A percentile compares a stretch with the other conserved stretches of the same genome.
Evolutionary conservation across 2,329 filamentous ascomycete genomes (phyloP).

Genomic region (Penicillium sp.): DNA sequence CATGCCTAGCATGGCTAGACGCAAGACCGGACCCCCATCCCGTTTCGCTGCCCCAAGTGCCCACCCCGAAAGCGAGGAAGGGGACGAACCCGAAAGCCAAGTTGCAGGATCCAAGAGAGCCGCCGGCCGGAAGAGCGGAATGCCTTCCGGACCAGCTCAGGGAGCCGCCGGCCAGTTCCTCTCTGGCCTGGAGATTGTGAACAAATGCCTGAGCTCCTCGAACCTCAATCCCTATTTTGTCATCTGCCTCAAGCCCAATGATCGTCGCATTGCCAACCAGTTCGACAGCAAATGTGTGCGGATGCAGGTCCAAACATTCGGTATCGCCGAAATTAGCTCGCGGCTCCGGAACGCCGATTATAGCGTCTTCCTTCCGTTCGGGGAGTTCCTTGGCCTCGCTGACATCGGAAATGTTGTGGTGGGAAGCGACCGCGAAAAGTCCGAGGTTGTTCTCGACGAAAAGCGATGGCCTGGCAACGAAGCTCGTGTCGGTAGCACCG

Average conservation of each 20-base stretch:
- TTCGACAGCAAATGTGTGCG: slow-evolving; percentile 99
- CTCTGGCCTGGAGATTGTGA: slow-evolving; percentile 83
- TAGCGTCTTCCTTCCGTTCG: slow-evolving; percentile 91
- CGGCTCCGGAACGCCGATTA: slow-evolving; percentile 90
- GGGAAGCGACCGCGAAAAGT: slow-evolving; percentile 88
- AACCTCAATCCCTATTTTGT: slow-evolving; percentile 94
- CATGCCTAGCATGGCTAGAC: slow-evolving; percentile 85
- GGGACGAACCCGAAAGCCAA: slow-evolving; percentile 38
- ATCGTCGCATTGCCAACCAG: slow-evolving; percentile 94
- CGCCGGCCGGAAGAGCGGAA: slow-evolving; percentile 37
- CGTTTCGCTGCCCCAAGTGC: slow-evolving; percentile 37
- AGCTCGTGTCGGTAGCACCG: slow-evolving; percentile 83
- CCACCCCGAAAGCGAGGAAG: slow-evolving; percentile 40
- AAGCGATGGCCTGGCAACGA: slow-evolving; percentile 92
- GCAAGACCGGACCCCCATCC: slow-evolving; percentile 61
- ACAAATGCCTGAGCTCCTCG: slow-evolving; percentile 74
- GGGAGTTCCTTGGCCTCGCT: slow-evolving; percentile 86
- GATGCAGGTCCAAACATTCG: slow-evolving; percentile 89
- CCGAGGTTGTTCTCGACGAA: slow-evolving; percentile 85
- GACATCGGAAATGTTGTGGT: slow-evolving; percentile 83
- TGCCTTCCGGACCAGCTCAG: slow-evolving; percentile 55
- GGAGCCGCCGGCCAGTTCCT: slow-evolving; percentile 92
- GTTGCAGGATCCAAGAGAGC: slow-evolving; percentile 30
- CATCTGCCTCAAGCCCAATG: slow-evolving; percentile 96
- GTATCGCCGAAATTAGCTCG: slow-evolving; percentile 95